Evolutionary conservation across 139 green algal species (phyloP), one percentile per base, ranked within the genome.

Genomic region (Pleodorina starrii): DNA sequence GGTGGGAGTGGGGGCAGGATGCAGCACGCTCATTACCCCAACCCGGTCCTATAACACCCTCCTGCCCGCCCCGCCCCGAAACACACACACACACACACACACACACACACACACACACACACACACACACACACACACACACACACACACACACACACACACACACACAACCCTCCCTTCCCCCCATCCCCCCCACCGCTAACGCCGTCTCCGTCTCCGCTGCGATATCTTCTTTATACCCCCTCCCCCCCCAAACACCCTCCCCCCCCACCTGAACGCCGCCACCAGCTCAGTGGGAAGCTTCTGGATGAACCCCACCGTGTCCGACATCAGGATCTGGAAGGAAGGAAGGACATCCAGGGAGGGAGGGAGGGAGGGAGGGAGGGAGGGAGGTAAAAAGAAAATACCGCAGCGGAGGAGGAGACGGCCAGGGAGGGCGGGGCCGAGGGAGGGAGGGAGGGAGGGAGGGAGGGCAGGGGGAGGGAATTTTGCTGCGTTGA

Each of bases 261-360:
- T 12, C 48, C 44, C 16, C 16, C 75, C 95, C 1, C 77, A 93
- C 90, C 90, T 92, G 91, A 98, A 99, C 0, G 96, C 96, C 0
- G 96, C 97, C 21, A 98, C 96, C 46, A 99, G 95, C 93, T 99
- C 93, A 0, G 98, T 99, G 36, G 98, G 98, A 77, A 99, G 95
- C 93, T 99, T 99, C 93, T 99, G 97, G 48, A 98, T 98, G 92
- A 99, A 98, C 0, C 97, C 97, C 60, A 99, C 97, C 0, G 98
- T 99, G 93, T 99, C 98, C 12, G 92, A 97, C 29, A 99, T 38
- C n/a, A 99, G 93, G 25, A 96, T 90, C 81, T 87, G 60, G 6
- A 43, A 19, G 29, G 57, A 19, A 23, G 54, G 21, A 19, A 46
- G 57, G 32, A n/a, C 2, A 32, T 66, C 29, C 29, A 25, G 7